Evolutionary conservation across 441 rosid genomes (phyloP).

Genomic region (Euphorbia corollata): DNA sequence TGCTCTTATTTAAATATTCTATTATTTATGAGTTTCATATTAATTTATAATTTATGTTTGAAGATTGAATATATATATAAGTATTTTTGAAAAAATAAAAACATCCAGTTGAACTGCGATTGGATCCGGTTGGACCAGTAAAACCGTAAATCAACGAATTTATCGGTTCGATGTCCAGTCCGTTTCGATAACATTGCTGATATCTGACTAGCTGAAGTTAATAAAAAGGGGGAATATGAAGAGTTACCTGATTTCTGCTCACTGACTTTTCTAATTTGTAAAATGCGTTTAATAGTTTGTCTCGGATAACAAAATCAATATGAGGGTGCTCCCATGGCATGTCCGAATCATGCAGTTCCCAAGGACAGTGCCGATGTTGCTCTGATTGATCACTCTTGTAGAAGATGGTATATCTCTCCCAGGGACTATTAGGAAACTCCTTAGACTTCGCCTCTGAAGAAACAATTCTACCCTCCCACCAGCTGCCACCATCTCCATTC

Average conservation of each 20-base stretch:
- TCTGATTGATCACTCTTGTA: conserved; percentile 62
- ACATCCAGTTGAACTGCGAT: no score
- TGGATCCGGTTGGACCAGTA: no score
- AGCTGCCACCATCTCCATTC: conserved; percentile 74
- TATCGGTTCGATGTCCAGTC: no score
- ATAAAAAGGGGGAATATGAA: neutral
- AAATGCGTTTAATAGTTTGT: conserved; percentile 45
- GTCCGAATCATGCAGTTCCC: conserved; percentile 87
- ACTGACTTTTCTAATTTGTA: conserved; percentile 57
- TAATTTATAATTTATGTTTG: no score
- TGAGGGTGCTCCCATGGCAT: conserved; percentile 63
- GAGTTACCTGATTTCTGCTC: conserved; percentile 47
- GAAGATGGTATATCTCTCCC: conserved; percentile 76
- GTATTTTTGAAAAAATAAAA: no score
- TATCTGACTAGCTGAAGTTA: conserved; percentile 16
- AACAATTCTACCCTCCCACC: conserved; percentile 90
- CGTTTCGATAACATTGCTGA: conserved; percentile 9
- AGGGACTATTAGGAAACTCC: conserved; percentile 84
- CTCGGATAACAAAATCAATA: conserved; percentile 47
- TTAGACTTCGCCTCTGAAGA: conserved; percentile 57
- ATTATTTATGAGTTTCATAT: no score
- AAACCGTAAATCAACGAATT: no score
- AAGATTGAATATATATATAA: no score
- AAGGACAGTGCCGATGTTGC: conserved; percentile 74
- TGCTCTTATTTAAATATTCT: no score